Base-by-base conservation (phyloP, 345 rosid genomes). In the Moricandia moricandioides region DNA sequence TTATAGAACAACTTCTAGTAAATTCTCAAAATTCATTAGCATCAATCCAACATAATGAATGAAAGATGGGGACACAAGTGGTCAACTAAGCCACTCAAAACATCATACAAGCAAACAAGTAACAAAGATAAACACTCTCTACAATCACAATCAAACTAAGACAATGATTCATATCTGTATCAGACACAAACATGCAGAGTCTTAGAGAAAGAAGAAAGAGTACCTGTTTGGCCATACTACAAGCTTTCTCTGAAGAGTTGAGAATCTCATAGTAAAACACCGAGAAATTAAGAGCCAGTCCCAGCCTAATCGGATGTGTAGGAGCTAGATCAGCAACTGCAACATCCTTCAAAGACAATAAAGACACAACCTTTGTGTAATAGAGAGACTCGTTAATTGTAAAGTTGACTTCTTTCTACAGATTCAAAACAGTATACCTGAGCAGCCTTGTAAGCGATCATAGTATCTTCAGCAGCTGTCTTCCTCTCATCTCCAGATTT, bases 211-310 rank as follows among this genome's bases (percentile, higher is more conserved):
- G 39, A 72, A 58, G 64, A 45, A 64, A 34, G 54, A 57, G 51
- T 43, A 88, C 91, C 89, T 88, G 89, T 79, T 88, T 88, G 40
- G 91, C 91, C 80, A 88, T 88, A 72, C 72, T 88, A 76, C 91
- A 87, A 73, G 91, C 91, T 58, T 81, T 85, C 72, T 87, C 91
- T 4, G 91, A 84, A 61, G 91, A 87, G 33, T 85, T 87, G 76
- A 88, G 79, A 62, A 88, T 88, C 85, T 88, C 89, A 14, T 88
- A 88, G 79, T 88, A 88, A 76, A 88, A 88, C 72, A 88, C 91
- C 0, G 91, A 88, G 83, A 88, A 88, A 79, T 88, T 88, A 39
- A 88, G 81, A 13, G 92, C 92, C 56, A 88, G 43, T 37, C 92
- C 92, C 35, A 88, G 78, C 65, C 92, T 83, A 56, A 88, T 86